Base-by-base conservation (phyloP, 352 stramenopile species). In the Pythium insidiosum region DNA sequence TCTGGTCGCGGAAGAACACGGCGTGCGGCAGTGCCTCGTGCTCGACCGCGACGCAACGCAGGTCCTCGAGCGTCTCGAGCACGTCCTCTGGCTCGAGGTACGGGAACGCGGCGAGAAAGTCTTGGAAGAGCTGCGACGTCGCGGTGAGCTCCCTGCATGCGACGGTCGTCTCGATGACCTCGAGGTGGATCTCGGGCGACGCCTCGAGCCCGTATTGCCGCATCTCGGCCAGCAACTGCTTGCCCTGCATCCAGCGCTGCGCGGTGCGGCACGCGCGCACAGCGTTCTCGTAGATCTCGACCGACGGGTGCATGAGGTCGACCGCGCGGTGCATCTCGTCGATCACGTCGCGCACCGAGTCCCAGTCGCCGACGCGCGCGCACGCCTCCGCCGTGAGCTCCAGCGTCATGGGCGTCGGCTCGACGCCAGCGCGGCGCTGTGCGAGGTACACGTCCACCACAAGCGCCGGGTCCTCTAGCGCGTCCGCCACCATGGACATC, bases 401-500 rank as follows among this genome's bases (percentile, higher is more conserved):
- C 39, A 87, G 68, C 28, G 76, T 87, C 22, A 85, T 61, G 15
- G 76, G 76, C 30, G 76, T 87, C 31, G 73, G 71, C 4, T 66
- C 58, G 22, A 89, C 76, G 23, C 60, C 53, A 10, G 58, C 67
- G n/a, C 74, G 56, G 1, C 76, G 67, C 16, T 85, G 52, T 44
- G 58, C 64, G 47, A 50, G 51, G 49, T 89, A 89, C 39, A 87
- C 73, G 18, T 72, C 43, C 30, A 84, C 44, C 3, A 83, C 67
- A 29, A 87, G 83, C 22, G 53, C 33, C 12, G 48, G 50, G 52
- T 85, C 66, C 23, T 82, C 39, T 49, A 79, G 64, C 7, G 69
- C 71, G 40, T 85, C 62, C 1, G 73, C 72, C 18, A 87, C 67
- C 76, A 89, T 89, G 49, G 75, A 68, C 69, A 89, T 81, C 15